Evolutionary conservation across 768 basidiomycete species (phyloP), one percentile per base, ranked within the genome.

Genomic region (Dioszegia hungarica): DNA sequence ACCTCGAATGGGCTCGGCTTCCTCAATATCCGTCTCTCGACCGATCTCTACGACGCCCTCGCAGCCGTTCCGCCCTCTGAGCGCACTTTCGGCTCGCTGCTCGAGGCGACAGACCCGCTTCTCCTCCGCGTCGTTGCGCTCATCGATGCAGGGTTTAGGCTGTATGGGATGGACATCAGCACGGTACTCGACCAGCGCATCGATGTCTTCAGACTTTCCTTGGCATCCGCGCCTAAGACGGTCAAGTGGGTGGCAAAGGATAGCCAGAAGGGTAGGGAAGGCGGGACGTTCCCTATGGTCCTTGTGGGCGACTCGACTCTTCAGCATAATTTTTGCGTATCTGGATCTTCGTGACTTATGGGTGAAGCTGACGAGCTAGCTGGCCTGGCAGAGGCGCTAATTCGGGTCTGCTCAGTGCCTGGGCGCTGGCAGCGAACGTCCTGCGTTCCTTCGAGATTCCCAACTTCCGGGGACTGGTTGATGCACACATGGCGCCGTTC

Each of bases 1-100:
- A 51, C 49, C 22, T 51, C 49, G 22, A 51, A 51, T 36, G 49
- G 49, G 12, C 49, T 51, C 5, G 49, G 49, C 36, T 51, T 51
- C 37, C 37, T 51, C 5, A 51, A 51, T 22, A 51, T 51, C 22
- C 49, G 49, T 14, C 49, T 51, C 12, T 28, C 49, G 15, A 14
- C 49, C 34, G 49, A 51, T 28, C 34, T 51, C 2, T 51, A 51
- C 49, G 49, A 51, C n/a, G 49, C 49, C 36, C 36, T 51, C 1
- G 49, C 49, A 5, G 49, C 36, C 9, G 24, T 51, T 9, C 49
- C 22, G 6, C 36, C 49, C 5, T 8, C 9, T 5, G 14, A 51
- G 17, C 49, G 49, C 2, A 51, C 49, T 2, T 51, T 51, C 15
- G n/a, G 20, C 3, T 12, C 19, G 15, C 22, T 51, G 11, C 49